Percentiles rank a stretch among this genome's conserved stretches.
These are phyloP conservation scores for Casuarina cunninghamiana DNA, from an alignment of 306 rosid species.

Conservation along the genomic window DNA sequence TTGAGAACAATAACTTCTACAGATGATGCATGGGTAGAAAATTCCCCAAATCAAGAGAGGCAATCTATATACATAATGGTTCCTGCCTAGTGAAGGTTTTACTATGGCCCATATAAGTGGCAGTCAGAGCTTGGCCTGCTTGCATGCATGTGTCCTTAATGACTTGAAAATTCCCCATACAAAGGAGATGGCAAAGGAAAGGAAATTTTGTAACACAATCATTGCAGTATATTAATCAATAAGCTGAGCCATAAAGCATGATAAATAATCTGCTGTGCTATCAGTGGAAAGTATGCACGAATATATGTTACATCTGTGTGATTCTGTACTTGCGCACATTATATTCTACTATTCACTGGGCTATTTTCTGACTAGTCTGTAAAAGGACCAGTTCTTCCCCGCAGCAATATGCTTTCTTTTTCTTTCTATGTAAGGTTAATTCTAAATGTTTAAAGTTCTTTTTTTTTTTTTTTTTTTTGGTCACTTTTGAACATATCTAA, in stretches of 20 bases:
- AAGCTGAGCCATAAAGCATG: conserved; percentile 19
- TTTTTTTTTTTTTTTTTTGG: neutral
- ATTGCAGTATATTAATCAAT: neutral
- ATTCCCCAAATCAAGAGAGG: neutral
- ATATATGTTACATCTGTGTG: neutral
- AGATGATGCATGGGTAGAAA: neutral
- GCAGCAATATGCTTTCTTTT: too few relatives aligned
- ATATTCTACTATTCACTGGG: neutral
- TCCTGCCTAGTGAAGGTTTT: neutral
- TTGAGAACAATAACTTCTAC: neutral
- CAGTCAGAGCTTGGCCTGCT: neutral
- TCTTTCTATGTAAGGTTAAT: neutral
- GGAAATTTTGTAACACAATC: neutral
- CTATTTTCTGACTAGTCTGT: neutral
- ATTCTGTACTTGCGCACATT: neutral
- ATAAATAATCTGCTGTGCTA: neutral
- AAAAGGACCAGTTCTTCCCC: neutral
- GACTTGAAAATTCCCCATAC: neutral
- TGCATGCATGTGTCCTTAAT: neutral
- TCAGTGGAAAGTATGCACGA: neutral
- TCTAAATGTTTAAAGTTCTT: neutral
- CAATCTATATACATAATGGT: neutral
- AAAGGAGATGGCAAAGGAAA: conserved; percentile 11
- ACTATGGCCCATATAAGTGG: neutral
- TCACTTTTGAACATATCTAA: neutral